Base-by-base conservation (phyloP, 176 grass and related monocot species). In the Saccharum officinarum region DNA sequence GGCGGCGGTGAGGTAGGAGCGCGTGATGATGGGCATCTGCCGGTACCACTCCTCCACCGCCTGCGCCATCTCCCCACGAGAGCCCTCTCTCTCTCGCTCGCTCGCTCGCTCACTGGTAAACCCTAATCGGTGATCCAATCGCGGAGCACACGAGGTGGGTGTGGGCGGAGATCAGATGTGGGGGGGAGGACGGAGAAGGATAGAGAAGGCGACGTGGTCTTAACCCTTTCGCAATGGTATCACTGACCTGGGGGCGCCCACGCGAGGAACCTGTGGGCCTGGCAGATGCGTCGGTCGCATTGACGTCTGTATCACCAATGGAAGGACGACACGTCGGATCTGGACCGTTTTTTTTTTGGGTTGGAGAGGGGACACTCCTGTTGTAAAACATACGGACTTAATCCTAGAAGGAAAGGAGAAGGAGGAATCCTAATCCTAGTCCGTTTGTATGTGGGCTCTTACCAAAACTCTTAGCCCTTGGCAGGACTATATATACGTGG, bases 11-110 rank as follows among this genome's bases (percentile, higher is more conserved):
- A 99, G 97, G 82, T 99, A 99, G 44, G 94, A 99, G 50, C 97
- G 97, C 63, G 97, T 99, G 91, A 99, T 99, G 88, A 99, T 92
- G 69, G 97, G 97, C 97, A 99, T 99, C 93, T 99, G 93, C 92
- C 93, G 93, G 90, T 99, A 99, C 97, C 97, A 99, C 80, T 99
- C 97, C 88, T 96, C 92, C 79, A 99, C 86, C 14, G 97, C 97
- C 84, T 97, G 97, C 75, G 97, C 97, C 97, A 99, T 95, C 86
- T 31, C 13, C 3, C 13, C 2, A 36, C 15, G 20, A 54, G 85
- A 93, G 25, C 20, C 1, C 69, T 69, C 55, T 5, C 10, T 1
- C 10, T 1, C 60, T 26, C 54, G 20, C 60, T 26, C 54, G 20
- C 54, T 0, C 28, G 28, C 28, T 28, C 20, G 57, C 25, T 28